Evolutionary conservation across 179 eudicot genomes (phyloP), one percentile per base, ranked within the genome.

Genomic region (Kewa caespitosa): DNA sequence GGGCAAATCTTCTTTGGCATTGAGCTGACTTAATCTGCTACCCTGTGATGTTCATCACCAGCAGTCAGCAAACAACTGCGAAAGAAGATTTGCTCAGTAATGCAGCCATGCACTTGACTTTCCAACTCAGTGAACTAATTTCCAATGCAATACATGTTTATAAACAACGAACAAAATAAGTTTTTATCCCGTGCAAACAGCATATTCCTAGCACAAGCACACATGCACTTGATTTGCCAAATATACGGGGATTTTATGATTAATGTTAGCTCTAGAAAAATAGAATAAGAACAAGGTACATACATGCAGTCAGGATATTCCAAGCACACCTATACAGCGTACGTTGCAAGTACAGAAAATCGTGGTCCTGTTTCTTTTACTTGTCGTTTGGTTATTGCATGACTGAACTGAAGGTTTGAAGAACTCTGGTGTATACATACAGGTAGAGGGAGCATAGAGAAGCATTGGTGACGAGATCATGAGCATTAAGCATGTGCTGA

Each of bases 71-170:
- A 61, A 38, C 41, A 22, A 69, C 76, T 78, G 72, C 79, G 81
- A 78, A 74, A 69, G 84, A 71, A 81, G 81, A 79, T 73, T 81
- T 81, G 85, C 86, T 85, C 86, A 43, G 83, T 76, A 79, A 83
- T 86, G 70, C 81, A 81, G 38, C 76, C 52, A 52, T 76, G 69
- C 83, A 78, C 65, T 38, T 38, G 9, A 57, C 75, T 38, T 43
- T 57, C 4, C n/a, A 31, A 46, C 59, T 69, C 55, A 28, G 36
- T 27, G 11, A 30, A 42, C 55, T 30, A 7, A 69, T 20, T 48
- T 30, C 73, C 60, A 67, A 48, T 48, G 42, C 41, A 64, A 43
- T 36, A 11, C 62, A 37, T 64, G 48, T 43, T 63, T 63, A 74
- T 64, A 64, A 64, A 61, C 18, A 74, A 31, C 8, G 62, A n/a